phyloP scores from a whole-genome alignment of 306 rosid genomes.

The Hylodesmum podocarpum region DNA sequence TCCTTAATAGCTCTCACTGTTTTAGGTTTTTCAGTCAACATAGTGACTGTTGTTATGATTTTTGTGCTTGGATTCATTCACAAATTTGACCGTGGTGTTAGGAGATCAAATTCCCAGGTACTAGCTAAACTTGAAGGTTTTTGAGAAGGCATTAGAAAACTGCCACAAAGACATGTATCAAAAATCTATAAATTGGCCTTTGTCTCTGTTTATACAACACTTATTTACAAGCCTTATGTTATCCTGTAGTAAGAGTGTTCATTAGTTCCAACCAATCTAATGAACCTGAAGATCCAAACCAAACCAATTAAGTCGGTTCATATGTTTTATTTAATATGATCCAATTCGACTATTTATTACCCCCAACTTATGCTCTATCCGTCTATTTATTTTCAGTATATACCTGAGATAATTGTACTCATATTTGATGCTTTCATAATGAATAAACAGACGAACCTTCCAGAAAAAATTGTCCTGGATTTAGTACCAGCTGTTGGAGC shows the following conservation, averaged over 20 bases:
- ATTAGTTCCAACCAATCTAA: no score
- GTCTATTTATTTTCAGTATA: neutral
- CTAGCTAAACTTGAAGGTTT: neutral
- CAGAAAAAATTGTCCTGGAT: conserved; percentile 49
- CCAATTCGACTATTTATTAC: neutral
- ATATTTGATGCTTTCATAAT: conserved; percentile 34
- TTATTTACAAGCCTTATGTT: conserved; percentile 1
- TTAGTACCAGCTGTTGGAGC: conserved; percentile 68
- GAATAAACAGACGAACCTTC: conserved; percentile 44
- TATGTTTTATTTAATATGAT: no score
- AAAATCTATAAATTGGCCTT: neutral
- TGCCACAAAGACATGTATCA: neutral
- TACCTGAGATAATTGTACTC: neutral
- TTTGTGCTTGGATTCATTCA: conserved; percentile 47
- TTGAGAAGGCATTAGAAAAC: neutral
- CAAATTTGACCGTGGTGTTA: conserved; percentile 31
- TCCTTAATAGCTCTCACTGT: conserved; percentile 64
- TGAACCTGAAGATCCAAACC: no score
- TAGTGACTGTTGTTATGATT: conserved; percentile 53
- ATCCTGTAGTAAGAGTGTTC: conserved; percentile 2
- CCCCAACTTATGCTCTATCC: neutral
- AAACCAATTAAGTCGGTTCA: no score
- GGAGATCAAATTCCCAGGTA: conserved; percentile 48
- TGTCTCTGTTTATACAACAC: neutral
- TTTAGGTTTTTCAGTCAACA: conserved; percentile 70